Evolutionary conservation across 768 basidiomycete species (phyloP).

Genomic region (Phaeolepiota aurea): DNA sequence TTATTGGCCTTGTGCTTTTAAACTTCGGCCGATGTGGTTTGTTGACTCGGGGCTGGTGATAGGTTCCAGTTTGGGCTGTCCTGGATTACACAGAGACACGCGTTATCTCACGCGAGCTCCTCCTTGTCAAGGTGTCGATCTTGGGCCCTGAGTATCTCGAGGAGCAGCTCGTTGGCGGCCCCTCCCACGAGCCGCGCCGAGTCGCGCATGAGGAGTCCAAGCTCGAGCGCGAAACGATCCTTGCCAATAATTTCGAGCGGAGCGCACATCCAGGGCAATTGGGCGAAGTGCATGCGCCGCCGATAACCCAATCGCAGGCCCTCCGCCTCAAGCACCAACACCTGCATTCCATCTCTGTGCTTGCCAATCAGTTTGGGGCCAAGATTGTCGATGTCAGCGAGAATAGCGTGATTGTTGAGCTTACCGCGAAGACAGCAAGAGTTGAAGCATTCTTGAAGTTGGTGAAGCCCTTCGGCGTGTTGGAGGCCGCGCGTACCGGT

Average conservation of each 20-base stretch:
- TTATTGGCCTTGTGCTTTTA: too few species aligned
- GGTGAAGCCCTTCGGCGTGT: conserved; percentile 89
- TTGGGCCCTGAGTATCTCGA: conserved; percentile 96
- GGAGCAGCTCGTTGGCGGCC: conserved; percentile 80
- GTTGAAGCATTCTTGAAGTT: conserved; percentile 91
- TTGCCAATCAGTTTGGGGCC: conserved; percentile 85
- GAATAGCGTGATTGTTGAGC: conserved; percentile 89
- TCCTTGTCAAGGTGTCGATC: conserved; percentile 94
- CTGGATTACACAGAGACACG: conserved; percentile 94
- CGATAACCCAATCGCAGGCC: conserved; percentile 75
- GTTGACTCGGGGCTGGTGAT: background rate
- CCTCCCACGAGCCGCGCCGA: conserved; percentile 69
- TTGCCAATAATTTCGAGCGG: conserved; percentile 76
- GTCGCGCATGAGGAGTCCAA: conserved; percentile 33
- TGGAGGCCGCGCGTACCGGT: conserved; percentile 95
- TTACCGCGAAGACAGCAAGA: conserved; percentile 85
- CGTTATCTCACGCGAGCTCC: conserved; percentile 86
- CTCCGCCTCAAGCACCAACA: conserved; percentile 87
- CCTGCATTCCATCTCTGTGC: conserved; percentile 76
- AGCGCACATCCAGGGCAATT: conserved; percentile 29
- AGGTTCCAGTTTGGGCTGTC: conserved; percentile 99
- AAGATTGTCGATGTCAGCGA: conserved; percentile 93
- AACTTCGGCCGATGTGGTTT: background rate
- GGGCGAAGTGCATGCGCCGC: conserved; percentile 18
- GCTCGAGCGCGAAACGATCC: conserved; percentile 57